Base-by-base conservation (phyloP, 2,329 filamentous ascomycete genomes). In the Fusarium dimerum region DNA sequence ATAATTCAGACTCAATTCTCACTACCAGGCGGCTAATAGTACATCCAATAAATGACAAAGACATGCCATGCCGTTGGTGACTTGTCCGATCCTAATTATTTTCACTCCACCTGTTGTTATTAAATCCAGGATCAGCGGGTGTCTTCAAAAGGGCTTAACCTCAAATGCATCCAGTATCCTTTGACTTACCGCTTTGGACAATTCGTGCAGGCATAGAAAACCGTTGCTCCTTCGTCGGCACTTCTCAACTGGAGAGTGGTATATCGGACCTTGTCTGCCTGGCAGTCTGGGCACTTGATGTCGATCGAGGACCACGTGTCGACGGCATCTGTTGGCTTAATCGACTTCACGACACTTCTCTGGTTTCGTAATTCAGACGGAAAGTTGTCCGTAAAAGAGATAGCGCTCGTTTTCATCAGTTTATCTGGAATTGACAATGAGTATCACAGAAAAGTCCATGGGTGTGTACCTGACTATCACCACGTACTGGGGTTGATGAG, bases 191-290 rank as follows among this genome's bases (percentile, higher is more conserved):
- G 55, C 15, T 34, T 39, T 11, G 43, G 48, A 34, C 52, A 57
- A 3, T 47, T 43, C n/a, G 51, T 20, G 45, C 55, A 57, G 17
- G 42, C 48, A 40, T 57, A 57, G 45, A 57, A 57, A 42, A 57
- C 45, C 18, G 55, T 57, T 2, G 52, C 50, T 30, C 55, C 55
- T 38, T 57, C 55, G 40, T 55, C 55, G 12, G 55, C 55, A 43
- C 55, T 51, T 16, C 55, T 44, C 44, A 55, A 41, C 40, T 57
- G 55, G 7, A 57, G 50, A 18, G 52, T 45, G 12, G 55, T 57
- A 32, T 57, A 57, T n/a, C 38, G 43, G 30, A 55, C 55, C 36
- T 55, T 47, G 8, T 40, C 9, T 15, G 55, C 46, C 30, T 48
- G 15, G 30, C 55, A 57, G 40, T 49, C 44, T 36, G 40, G 52